phyloP scores from a whole-genome alignment of 2,329 filamentous ascomycete species.

The Cladosporium sp. region DNA sequence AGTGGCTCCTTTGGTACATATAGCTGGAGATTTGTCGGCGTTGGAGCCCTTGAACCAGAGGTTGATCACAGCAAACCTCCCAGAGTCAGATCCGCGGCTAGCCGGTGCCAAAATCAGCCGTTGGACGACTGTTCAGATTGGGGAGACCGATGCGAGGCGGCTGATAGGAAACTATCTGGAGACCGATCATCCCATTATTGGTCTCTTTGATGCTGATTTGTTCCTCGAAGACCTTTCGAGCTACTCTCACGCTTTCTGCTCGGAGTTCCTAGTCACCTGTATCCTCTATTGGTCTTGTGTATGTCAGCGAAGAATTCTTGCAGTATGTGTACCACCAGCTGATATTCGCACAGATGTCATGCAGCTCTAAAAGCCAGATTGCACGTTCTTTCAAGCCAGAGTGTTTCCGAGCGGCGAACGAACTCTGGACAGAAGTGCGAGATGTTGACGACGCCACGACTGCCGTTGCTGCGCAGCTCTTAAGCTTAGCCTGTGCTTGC shows the following conservation, averaged over 20 bases:
- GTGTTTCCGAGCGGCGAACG: background rate
- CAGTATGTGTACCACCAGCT: background rate
- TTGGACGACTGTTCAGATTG: background rate
- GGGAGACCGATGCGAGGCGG: background rate
- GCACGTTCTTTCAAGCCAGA: background rate
- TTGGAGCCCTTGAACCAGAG: background rate
- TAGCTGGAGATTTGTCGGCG: slow-evolving; percentile 6
- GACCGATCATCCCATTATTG: background rate
- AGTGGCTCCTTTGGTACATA: background rate
- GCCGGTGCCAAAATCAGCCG: background rate
- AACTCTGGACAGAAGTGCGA: background rate
- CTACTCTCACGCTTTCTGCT: background rate
- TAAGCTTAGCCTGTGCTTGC: slow-evolving; percentile 7
- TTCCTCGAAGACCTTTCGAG: background rate
- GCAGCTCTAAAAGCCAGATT: background rate
- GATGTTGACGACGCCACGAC: background rate
- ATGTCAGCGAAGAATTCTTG: background rate
- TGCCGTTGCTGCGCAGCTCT: slow-evolving; percentile 1
- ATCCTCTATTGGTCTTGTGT: background rate
- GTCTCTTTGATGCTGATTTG: slow-evolving; percentile 7
- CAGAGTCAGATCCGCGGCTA: background rate
- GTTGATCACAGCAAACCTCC: background rate
- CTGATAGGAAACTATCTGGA: background rate
- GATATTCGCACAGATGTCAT: background rate
- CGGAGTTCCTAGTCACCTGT: background rate